Percentiles rank a stretch among this genome's conserved stretches.
These are phyloP conservation scores for Kuraishia ogatae DNA, from an alignment of 805 yeast genomes.

Conservation along the genomic window DNA sequence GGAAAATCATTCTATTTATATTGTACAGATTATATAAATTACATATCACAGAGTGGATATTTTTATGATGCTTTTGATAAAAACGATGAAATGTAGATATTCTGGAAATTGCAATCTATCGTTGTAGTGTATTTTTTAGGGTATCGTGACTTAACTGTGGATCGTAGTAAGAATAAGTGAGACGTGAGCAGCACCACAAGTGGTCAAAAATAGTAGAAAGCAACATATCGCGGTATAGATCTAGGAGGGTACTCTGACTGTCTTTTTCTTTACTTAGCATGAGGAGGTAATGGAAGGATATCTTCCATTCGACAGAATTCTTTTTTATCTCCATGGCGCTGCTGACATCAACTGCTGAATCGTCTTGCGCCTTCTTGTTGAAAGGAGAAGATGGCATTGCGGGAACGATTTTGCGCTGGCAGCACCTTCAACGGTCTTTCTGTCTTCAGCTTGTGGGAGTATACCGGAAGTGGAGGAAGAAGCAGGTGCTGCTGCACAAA, in stretches of 20 bases:
- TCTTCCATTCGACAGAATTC: neutral
- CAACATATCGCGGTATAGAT: neutral
- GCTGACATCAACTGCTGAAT: neutral
- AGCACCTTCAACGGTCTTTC: neutral
- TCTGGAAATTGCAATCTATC: neutral
- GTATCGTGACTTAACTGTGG: neutral
- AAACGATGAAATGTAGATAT: neutral
- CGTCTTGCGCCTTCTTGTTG: neutral
- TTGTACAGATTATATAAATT: neutral
- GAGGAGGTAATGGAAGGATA: neutral
- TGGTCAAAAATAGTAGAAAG: no score
- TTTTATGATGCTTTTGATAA: neutral
- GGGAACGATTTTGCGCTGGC: neutral
- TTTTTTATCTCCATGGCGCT: neutral
- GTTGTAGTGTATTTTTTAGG: neutral
- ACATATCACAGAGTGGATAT: neutral
- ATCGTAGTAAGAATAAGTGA: neutral
- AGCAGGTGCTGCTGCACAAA: constrained; percentile 8
- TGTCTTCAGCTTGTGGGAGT: no score
- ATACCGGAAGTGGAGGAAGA: neutral
- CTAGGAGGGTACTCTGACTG: neutral
- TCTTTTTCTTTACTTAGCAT: no score
- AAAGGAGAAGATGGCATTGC: neutral
- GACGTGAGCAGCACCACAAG: neutral
- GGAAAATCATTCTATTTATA: neutral